These are phyloP conservation scores for Adansonia gregorii DNA, from an alignment of 441 rosid species.

Conservation along the genomic window DNA sequence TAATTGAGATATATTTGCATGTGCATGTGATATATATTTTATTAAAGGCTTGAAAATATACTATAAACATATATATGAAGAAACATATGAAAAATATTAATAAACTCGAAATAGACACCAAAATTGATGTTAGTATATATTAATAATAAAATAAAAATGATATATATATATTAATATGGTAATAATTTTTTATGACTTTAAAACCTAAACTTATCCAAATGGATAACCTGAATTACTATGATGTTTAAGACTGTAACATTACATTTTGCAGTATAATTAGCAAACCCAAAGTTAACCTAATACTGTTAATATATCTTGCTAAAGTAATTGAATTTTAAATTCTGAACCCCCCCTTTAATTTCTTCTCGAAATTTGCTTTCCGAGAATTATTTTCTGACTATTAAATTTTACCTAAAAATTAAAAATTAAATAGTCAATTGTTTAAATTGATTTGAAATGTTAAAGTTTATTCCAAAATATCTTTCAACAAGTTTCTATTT, in stretches of 20 bases:
- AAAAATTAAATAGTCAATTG: neutral
- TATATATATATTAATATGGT: too few species aligned
- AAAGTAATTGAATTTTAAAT: too few species aligned
- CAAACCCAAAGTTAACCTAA: neutral
- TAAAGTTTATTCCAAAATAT: neutral
- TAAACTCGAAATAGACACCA: too few species aligned
- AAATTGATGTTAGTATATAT: too few species aligned
- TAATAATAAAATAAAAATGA: too few species aligned
- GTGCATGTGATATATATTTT: too few species aligned
- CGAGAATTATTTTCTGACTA: neutral
- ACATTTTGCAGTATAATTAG: neutral
- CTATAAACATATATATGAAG: too few species aligned
- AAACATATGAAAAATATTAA: too few species aligned
- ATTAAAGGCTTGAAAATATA: too few species aligned
- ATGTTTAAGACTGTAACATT: neutral
- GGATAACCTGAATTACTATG: neutral
- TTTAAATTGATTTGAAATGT: neutral
- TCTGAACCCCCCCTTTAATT: neutral
- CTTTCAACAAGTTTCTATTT: neutral
- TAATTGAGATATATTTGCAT: too few species aligned
- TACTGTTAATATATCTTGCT: neutral
- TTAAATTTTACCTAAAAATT: neutral
- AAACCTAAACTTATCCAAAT: neutral
- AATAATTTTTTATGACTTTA: too few species aligned
- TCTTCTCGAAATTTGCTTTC: neutral